These are phyloP conservation scores for Lolium perenne DNA, from an alignment of 176 grass and related monocot genomes.

Conservation along the genomic window DNA sequence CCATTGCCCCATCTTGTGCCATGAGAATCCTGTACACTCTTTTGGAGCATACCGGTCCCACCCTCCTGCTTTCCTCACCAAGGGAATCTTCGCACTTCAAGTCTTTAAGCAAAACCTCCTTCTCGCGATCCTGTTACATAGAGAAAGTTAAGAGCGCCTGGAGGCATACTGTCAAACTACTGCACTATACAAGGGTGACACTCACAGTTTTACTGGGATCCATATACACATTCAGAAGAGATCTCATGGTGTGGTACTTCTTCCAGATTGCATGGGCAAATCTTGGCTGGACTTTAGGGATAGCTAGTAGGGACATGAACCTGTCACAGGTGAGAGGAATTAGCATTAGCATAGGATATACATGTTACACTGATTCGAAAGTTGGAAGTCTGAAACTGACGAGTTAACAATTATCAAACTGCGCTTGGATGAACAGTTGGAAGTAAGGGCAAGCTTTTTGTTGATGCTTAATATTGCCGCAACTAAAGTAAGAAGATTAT, in stretches of 20 bases:
- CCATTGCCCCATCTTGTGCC: constrained; percentile 61
- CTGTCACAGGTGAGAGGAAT: constrained; percentile 43
- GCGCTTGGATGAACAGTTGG: neutral
- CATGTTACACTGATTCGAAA: neutral
- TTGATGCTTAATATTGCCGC: constrained; percentile 2
- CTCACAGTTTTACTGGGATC: constrained; percentile 79
- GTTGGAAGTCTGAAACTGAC: neutral
- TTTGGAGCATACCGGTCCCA: constrained; percentile 68
- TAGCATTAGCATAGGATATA: constrained; percentile 21
- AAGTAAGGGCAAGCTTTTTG: neutral
- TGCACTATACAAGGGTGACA: neutral
- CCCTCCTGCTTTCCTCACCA: constrained; percentile 55
- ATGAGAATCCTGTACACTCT: constrained; percentile 78
- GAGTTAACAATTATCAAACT: neutral
- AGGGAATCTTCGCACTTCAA: constrained; percentile 53
- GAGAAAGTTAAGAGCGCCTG: constrained; percentile 13
- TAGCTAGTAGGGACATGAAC: constrained; percentile 86
- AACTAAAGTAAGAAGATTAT: neutral
- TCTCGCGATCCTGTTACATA: constrained; percentile 64
- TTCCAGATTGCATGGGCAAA: constrained; percentile 73
- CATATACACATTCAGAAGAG: constrained; percentile 84
- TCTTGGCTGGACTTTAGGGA: constrained; percentile 65
- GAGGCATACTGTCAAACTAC: neutral
- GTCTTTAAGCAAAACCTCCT: constrained; percentile 76
- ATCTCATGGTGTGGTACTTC: constrained; percentile 81